Evolutionary conservation across 2,329 filamentous ascomycete species (phyloP), one percentile per base, ranked within the genome.

Genomic region (Phoma herbarum): DNA sequence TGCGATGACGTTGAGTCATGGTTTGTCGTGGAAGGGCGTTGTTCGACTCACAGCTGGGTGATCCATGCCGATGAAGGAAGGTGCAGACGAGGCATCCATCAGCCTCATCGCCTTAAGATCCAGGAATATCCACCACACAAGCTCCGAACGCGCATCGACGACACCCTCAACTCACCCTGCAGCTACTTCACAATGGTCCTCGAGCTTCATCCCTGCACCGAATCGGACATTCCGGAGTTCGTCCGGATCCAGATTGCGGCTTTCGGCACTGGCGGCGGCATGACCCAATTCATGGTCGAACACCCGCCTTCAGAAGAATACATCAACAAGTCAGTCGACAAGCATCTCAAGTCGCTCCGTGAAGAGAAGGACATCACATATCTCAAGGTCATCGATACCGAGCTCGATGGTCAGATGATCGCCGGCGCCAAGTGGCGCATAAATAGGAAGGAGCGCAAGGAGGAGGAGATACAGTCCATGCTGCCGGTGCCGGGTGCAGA

Each of bases 401-500:
- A 75, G n/a, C 51, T 69, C 2, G 52, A 60, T 25, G 69, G 68
- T 7, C 69, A 70, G 39, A 74, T 76, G 61, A 73, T 77, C 14
- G 72, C 74, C 5, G 57, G 63, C 25, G 72, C 74, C n/a, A 76
- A 77, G 42, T 77, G 75, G 75, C 66, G 72, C 42, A 70, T 78
- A 53, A 75, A 76, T 44, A 52, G 70, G 42, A 63, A 70, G 25
- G 69, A 74, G 59, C 53, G 68, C 20, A 69, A 64, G n/a, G 67
- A 75, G 56, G 73, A 74, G 46, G 61, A 74, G 33, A 67, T 74
- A n/a, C 59, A 72, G 22, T 53, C 41, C 6, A 71, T 69, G 70
- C 57, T 76, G 26, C 73, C 71, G 2, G 60, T 63, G 6, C 71
- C 69, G 0, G 63, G 67, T 2, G 43, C 58, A 26, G 64, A 71